phyloP scores from a whole-genome alignment of 805 yeast species.

The Saccharomyces kudriavzevii region DNA sequence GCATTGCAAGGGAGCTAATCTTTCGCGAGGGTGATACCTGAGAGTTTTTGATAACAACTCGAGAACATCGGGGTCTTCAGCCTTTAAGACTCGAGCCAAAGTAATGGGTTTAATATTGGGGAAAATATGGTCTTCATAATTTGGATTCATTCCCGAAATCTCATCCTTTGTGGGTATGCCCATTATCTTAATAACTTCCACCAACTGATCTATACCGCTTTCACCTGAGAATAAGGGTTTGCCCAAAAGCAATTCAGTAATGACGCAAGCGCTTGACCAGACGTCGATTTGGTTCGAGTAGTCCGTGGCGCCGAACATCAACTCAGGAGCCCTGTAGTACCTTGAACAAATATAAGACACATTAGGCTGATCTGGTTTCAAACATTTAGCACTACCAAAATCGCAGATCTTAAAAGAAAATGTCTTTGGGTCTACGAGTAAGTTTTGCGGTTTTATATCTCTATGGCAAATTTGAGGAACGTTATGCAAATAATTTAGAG shows the following conservation, averaged over 20 bases:
- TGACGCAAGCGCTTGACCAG: slow-evolving; percentile 95
- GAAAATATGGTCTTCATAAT: slow-evolving; percentile 91
- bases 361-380: slow-evolving; percentile 82
- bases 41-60: slow-evolving; percentile 46
- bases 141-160: slow-evolving; percentile 86
- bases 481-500: slow-evolving; percentile 66
- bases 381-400: slow-evolving; percentile 86
- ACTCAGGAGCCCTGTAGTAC: slow-evolving; percentile 91
- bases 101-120: slow-evolving; percentile 77
- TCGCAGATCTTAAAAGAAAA: slow-evolving; percentile 87
- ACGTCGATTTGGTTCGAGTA: slow-evolving; percentile 91
- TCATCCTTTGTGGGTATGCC: slow-evolving; percentile 92
- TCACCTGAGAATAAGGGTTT: slow-evolving; percentile 96
- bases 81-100: slow-evolving; percentile 50
- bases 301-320: slow-evolving; percentile 89
- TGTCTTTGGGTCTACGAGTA: slow-evolving; percentile 70
- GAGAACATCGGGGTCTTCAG: slow-evolving; percentile 37
- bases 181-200: slow-evolving; percentile 85
- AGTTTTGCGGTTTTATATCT: slow-evolving; percentile 86
- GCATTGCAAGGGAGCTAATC: slow-evolving; percentile 44
- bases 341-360: slow-evolving; percentile 92
- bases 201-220: slow-evolving; percentile 90
- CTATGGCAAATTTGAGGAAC: slow-evolving; percentile 75
- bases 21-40: slow-evolving; percentile 56
- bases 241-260: slow-evolving; percentile 88